Percentiles rank a stretch among this genome's conserved stretches.
Conservation (phyloP, 2,329 filamentous ascomycete genomes). For the Verticillium nonalfalfae region DNA sequence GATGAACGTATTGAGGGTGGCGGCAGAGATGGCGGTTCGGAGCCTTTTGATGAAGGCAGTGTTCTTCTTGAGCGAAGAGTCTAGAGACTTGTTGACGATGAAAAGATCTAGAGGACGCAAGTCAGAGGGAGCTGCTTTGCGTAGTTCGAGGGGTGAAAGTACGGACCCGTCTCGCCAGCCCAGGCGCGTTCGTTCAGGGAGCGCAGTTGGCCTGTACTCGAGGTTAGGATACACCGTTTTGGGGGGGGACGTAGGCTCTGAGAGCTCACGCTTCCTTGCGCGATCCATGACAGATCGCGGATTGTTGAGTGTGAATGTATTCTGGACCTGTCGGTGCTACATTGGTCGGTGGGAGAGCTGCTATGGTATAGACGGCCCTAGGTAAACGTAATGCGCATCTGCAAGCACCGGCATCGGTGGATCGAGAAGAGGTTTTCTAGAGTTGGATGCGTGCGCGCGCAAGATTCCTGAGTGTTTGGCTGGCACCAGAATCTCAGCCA, state of each 20-base stretch:
- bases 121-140: conserved; percentile 9
- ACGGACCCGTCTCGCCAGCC: conserved; percentile 77
- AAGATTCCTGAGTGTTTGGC: neutral
- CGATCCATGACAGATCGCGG: conserved; percentile 52
- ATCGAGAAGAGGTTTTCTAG: conserved; percentile 11
- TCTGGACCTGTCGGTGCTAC: conserved; percentile 32
- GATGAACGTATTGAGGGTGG: conserved; percentile 76
- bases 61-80: conserved; percentile 96
- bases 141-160: conserved; percentile 7
- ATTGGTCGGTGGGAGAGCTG: conserved; percentile 34
- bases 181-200: conserved; percentile 82
- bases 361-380: conserved; percentile 33
- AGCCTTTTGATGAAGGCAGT: conserved; percentile 96
- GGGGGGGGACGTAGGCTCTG: neutral
- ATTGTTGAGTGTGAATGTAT: conserved; percentile 9
- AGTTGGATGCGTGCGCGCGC: neutral
- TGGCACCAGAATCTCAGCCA: neutral
- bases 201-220: conserved; percentile 72
- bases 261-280: conserved; percentile 52
- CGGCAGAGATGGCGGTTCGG: conserved; percentile 77
- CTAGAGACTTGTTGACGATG: conserved; percentile 69
- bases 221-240: neutral
- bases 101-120: conserved; percentile 59
- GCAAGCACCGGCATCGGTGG: conserved; percentile 32
- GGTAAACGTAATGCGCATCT: conserved; percentile 24